phyloP scores from a whole-genome alignment of 176 grass and related monocot species.

The Avena sativa region DNA sequence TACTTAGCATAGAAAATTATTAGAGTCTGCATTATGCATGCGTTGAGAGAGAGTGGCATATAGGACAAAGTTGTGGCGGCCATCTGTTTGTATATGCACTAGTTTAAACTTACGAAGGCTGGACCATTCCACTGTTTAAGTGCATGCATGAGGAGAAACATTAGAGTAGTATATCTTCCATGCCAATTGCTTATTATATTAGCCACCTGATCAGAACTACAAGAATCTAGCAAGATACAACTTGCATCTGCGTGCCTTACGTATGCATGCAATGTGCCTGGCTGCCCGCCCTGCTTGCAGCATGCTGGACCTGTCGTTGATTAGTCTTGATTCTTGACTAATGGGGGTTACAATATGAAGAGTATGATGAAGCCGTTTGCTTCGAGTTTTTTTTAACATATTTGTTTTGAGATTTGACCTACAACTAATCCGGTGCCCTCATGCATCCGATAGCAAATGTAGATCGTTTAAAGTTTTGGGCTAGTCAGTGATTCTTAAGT shows the following conservation, averaged over 20 bases:
- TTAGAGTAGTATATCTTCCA: constrained; percentile 2
- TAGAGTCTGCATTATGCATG: constrained; percentile 33
- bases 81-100: constrained; percentile 26
- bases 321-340: neutral
- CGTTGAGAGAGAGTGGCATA: constrained; percentile 2
- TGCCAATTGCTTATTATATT: constrained; percentile 1
- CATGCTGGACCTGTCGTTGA: constrained; percentile 31
- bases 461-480: neutral
- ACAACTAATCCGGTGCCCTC: neutral
- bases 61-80: constrained; percentile 58
- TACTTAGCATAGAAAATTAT: neutral
- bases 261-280: constrained; percentile 10
- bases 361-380: neutral
- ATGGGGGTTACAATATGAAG: too few relatives aligned
- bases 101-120: neutral
- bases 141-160: constrained; percentile 33
- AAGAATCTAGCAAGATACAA: constrained; percentile 4
- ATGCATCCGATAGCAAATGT: neutral
- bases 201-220: constrained; percentile 15
- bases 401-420: neutral
- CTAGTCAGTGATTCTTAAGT: neutral
- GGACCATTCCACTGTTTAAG: neutral
- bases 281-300: neutral
- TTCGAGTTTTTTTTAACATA: too few relatives aligned
- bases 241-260: neutral